Conservation (phyloP, 1,139 yeast species). For the Sugiyamaella paludigena region DNA sequence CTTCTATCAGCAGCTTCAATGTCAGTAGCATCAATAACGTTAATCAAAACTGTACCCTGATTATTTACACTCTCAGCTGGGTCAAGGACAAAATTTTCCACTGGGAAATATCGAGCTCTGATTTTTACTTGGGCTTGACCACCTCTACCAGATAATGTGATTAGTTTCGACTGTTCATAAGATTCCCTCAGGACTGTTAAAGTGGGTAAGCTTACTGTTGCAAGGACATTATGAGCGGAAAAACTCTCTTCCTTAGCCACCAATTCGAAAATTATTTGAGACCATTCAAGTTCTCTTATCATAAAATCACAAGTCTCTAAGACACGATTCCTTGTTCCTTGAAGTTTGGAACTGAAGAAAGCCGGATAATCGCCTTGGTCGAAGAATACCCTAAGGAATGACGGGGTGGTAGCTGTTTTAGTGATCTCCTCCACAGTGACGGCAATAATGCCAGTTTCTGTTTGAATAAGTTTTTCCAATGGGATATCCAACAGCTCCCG, state of each 20-base stretch:
- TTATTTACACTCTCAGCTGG: conserved; percentile 72
- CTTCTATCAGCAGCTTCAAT: conserved; percentile 81
- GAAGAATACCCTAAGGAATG: conserved; percentile 68
- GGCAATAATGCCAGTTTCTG: conserved; percentile 74
- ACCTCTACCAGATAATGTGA: conserved; percentile 46
- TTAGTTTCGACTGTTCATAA: conserved; percentile 55
- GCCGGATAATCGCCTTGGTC: conserved; percentile 70
- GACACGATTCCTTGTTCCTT: conserved; percentile 43
- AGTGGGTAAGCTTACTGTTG: conserved; percentile 68
- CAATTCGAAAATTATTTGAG: conserved; percentile 61
- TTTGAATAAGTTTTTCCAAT: conserved; percentile 55
- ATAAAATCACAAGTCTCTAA: conserved; percentile 69
- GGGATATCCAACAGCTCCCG: conserved; percentile 47
- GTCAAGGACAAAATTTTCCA: conserved; percentile 58
- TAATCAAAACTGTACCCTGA: conserved; percentile 69
- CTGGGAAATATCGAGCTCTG: conserved; percentile 79
- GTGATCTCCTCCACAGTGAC: conserved; percentile 53
- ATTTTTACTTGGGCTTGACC: conserved; percentile 54
- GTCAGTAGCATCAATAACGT: conserved; percentile 62
- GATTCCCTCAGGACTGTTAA: conserved; percentile 63
- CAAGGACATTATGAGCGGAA: conserved; percentile 52
- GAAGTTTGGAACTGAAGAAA: conserved; percentile 51
- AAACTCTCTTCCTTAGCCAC: conserved; percentile 51
- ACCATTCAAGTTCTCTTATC: conserved; percentile 74
- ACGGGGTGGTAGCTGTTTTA: conserved; percentile 44